Conservation (phyloP, 2,329 filamentous ascomycete genomes). For the Metarhizium rileyi region DNA sequence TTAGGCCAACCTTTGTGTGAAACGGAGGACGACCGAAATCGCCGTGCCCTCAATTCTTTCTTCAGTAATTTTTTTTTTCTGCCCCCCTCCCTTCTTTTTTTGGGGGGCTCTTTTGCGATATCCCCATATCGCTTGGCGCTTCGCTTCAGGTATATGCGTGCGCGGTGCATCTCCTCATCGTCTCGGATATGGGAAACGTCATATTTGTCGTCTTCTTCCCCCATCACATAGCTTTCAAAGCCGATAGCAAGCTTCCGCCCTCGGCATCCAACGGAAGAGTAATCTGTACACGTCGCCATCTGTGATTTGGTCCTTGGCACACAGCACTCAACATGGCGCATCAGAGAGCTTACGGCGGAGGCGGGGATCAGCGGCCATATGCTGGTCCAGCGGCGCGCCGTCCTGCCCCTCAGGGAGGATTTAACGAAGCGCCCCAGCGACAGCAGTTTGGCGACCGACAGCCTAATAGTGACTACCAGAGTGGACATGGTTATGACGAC, state of each 20-base stretch:
- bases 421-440: conserved; percentile 16
- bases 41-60: not conserved
- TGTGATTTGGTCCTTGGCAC: not conserved
- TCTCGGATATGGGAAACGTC: conserved; percentile 1
- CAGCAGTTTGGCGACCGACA: conserved; percentile 27
- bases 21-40: not conserved
- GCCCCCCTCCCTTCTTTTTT: not conserved
- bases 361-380: conserved; percentile 36
- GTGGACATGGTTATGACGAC: conserved; percentile 36
- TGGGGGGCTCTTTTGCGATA: too few species aligned
- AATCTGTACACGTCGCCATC: not conserved
- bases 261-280: not conserved
- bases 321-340: conserved; percentile 35
- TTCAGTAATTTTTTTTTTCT: not conserved
- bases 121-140: not conserved
- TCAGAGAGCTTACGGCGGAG: conserved; percentile 28
- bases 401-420: conserved; percentile 24
- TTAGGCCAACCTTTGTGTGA: not conserved
- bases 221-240: not conserved
- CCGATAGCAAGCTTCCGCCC: not conserved
- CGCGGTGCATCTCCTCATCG: not conserved
- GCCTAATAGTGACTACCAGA: conserved; percentile 37
- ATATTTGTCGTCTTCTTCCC: not conserved
- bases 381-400: conserved; percentile 34
- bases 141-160: not conserved